These are phyloP conservation scores for Penicillium thymicola DNA, from an alignment of 2,329 filamentous ascomycete species.

Conservation along the genomic window DNA sequence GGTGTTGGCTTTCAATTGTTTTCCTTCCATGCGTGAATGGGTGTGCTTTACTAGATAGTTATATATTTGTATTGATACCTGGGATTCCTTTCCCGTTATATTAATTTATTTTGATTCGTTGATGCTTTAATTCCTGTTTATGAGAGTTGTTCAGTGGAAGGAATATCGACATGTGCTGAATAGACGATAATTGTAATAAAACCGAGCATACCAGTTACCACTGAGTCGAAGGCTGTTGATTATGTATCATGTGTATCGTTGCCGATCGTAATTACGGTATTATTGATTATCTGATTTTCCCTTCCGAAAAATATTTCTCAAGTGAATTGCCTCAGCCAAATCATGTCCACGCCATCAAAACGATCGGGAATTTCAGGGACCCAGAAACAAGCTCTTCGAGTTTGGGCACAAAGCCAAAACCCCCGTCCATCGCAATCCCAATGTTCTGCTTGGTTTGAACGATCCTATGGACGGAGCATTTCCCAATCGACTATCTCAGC, in stretches of 20 bases:
- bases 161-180: not conserved
- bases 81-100: not conserved
- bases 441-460: constrained; percentile 4
- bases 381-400: constrained; percentile 7
- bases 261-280: not conserved
- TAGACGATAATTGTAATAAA: not conserved
- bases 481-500: constrained; percentile 1
- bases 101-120: not conserved
- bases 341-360: not conserved
- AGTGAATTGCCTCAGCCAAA: not conserved
- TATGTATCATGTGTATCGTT: not conserved
- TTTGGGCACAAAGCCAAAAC: not conserved
- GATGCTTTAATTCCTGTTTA: not conserved
- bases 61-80: not conserved
- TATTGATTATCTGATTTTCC: not conserved
- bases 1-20: not conserved
- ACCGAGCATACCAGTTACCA: not conserved
- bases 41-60: not conserved
- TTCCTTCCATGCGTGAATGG: not conserved
- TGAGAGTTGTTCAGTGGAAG: not conserved
- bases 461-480: not conserved
- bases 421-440: constrained; percentile 1
- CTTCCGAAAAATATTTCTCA: not conserved
- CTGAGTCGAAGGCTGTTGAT: not conserved
- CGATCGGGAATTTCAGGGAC: not conserved